A percentile compares a stretch with the other conserved stretches of the same genome.
Evolutionary conservation across 192 early-diverging fungal genomes (phyloP).

Genomic region (Oehlia diaphana): DNA sequence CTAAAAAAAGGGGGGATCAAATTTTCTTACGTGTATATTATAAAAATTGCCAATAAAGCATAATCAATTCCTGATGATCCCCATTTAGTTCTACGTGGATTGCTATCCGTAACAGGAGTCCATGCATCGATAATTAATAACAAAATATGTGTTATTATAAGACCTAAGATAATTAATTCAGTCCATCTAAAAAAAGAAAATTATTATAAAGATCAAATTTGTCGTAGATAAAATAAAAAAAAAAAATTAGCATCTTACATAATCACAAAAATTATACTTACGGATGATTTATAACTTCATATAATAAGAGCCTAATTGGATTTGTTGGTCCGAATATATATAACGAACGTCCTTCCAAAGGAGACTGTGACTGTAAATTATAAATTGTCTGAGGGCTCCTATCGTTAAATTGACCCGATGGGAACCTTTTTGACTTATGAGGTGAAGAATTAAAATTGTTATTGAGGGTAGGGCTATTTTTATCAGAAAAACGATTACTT

Average conservation of each 20-base stretch:
- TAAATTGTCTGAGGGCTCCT: background rate
- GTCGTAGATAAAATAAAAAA: background rate
- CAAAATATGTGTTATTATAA: slow-evolving; percentile 44
- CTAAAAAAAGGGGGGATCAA: slow-evolving; percentile 2
- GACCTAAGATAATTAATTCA: slow-evolving; percentile 46
- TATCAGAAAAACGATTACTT: background rate
- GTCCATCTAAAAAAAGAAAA: slow-evolving; percentile 41
- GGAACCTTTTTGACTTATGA: background rate
- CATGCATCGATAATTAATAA: slow-evolving; percentile 47
- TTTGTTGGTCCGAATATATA: slow-evolving; percentile 48
- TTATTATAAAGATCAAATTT: background rate
- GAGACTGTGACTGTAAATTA: slow-evolving; percentile 15
- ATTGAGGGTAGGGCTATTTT: background rate
- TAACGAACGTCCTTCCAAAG: slow-evolving; percentile 38
- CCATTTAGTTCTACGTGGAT: slow-evolving; percentile 36
- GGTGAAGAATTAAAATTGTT: background rate
- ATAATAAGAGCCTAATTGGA: slow-evolving; percentile 38
- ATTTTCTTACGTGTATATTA: slow-evolving; percentile 51
- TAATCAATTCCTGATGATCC: slow-evolving; percentile 51
- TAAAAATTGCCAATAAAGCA: slow-evolving; percentile 48
- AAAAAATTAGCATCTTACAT: background rate
- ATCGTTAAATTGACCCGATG: background rate
- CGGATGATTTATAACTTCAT: slow-evolving; percentile 43
- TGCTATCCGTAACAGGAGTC: slow-evolving; percentile 25
- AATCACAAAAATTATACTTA: slow-evolving; percentile 28